phyloP scores from a whole-genome alignment of 495 filamentous ascomycete genomes.

The Aspergillus diversus region DNA sequence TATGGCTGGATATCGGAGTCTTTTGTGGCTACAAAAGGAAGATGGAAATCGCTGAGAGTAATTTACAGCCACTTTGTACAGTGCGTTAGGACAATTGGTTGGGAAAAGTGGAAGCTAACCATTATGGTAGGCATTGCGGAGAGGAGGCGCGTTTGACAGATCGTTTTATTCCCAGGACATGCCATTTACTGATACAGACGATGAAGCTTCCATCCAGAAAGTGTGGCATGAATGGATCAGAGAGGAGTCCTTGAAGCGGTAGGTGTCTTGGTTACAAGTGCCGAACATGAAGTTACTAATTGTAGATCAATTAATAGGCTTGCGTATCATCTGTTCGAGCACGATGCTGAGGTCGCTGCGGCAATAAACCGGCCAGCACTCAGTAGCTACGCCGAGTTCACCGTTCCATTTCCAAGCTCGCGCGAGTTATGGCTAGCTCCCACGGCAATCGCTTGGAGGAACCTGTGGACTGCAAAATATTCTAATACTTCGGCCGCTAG shows the following conservation, averaged over 20 bases:
- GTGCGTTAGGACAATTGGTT: constrained; percentile 27
- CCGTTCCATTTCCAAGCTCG: constrained; percentile 56
- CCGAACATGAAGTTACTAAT: neutral
- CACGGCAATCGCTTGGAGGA: constrained; percentile 56
- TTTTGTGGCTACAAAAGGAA: constrained; percentile 65
- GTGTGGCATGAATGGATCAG: neutral
- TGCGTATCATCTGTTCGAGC: constrained; percentile 56
- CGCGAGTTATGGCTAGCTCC: constrained; percentile 58
- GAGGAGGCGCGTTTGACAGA: neutral
- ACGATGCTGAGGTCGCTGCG: constrained; percentile 60
- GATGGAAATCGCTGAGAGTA: constrained; percentile 67
- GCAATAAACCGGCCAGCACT: constrained; percentile 50
- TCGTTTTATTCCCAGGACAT: neutral
- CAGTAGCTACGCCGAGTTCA: constrained; percentile 64
- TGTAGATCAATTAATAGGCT: constrained; percentile 37
- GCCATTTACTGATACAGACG: neutral
- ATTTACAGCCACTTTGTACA: constrained; percentile 50
- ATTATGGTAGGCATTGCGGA: neutral
- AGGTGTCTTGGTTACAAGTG: neutral
- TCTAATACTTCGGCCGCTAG: neutral
- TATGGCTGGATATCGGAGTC: constrained; percentile 59
- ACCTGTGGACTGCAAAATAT: constrained; percentile 27
- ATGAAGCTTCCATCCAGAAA: neutral
- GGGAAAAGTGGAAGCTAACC: neutral
- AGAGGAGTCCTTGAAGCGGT: constrained; percentile 1